Percentiles rank a stretch among this genome's conserved stretches.
Conservation (phyloP, 2,329 filamentous ascomycete genomes). For the Periconia digitata region DNA sequence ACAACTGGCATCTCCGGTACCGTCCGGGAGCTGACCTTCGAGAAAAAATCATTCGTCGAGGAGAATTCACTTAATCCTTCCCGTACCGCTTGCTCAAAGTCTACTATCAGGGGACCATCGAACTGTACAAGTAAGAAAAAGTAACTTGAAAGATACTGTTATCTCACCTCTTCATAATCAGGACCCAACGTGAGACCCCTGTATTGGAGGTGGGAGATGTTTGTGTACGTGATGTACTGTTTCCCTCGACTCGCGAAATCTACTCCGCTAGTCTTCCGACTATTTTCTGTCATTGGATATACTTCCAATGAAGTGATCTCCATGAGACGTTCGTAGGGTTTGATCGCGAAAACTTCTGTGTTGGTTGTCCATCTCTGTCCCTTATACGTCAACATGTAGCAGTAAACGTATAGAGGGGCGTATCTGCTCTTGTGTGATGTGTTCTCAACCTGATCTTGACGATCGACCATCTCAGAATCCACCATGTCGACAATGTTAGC, state of each 20-base stretch:
- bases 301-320: neutral
- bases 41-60: neutral
- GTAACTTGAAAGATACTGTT: too few relatives aligned
- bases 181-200: neutral
- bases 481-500: neutral
- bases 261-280: neutral
- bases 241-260: neutral
- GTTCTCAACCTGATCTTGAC: neutral
- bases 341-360: neutral
- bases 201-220: neutral
- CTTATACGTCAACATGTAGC: neutral
- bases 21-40: neutral
- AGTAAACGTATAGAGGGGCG: neutral
- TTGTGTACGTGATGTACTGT: neutral
- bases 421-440: neutral
- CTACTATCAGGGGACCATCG: constrained; percentile 1
- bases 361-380: neutral
- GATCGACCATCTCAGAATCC: neutral
- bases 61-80: neutral
- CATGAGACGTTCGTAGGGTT: neutral
- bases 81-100: neutral
- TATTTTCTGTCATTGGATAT: neutral
- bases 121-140: neutral
- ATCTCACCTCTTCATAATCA: constrained; percentile 1
- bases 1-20: neutral